Conservation (phyloP, 768 basidiomycete species). For the Mycena leptocephala region DNA sequence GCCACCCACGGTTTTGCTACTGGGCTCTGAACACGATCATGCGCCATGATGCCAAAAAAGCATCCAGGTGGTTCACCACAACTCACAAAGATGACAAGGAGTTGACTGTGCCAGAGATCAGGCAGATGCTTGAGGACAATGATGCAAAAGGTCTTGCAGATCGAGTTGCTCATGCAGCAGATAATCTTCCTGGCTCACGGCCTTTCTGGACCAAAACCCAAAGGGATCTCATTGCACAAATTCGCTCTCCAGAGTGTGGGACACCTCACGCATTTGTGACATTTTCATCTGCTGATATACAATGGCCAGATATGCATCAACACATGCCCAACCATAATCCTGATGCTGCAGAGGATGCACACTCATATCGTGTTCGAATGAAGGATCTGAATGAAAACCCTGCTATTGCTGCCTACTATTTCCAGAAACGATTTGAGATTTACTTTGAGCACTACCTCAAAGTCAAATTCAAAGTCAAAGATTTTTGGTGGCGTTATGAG, state of each 20-base stretch:
- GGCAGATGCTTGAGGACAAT: conserved; percentile 29
- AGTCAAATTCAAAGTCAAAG: conserved; percentile 33
- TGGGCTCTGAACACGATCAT: conserved; percentile 39
- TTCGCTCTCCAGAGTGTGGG: conserved; percentile 38
- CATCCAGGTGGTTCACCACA: conserved; percentile 29
- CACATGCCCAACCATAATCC: conserved; percentile 42
- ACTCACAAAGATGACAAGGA: conserved; percentile 29
- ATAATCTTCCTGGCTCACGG: conserved; percentile 37
- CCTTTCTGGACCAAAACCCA: conserved; percentile 40
- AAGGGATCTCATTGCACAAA: conserved; percentile 30
- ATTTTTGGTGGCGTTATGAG: conserved; percentile 43
- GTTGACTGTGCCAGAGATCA: conserved; percentile 35
- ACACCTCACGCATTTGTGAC: conserved; percentile 47
- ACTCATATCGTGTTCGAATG: conserved; percentile 19
- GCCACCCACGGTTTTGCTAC: conserved; percentile 38
- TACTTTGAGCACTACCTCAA: conserved; percentile 37
- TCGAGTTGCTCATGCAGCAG: conserved; percentile 33
- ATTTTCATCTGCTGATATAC: conserved; percentile 45
- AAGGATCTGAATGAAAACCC: conserved; percentile 44
- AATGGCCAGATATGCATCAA: conserved; percentile 50
- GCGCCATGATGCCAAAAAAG: conserved; percentile 22
- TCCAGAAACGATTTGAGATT: conserved; percentile 38
- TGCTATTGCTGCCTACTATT: conserved; percentile 41
- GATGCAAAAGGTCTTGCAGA: conserved; percentile 37
- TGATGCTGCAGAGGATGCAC: conserved; percentile 31